Conservation (phyloP, 163 green algal species). For the Scenedesmus sp. region DNA sequence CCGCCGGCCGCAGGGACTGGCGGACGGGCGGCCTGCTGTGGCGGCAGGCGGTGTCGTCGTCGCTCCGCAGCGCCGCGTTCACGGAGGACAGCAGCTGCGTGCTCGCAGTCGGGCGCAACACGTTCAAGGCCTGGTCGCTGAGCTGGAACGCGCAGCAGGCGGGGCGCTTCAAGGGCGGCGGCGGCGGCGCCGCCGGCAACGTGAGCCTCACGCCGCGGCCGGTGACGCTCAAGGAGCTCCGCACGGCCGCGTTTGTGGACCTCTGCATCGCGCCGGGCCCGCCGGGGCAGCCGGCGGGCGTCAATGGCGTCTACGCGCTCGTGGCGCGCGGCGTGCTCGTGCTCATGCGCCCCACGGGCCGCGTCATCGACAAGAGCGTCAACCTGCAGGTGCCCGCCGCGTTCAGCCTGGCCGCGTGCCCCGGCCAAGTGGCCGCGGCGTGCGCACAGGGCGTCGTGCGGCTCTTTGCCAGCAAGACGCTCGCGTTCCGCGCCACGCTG, state of each 20-base stretch:
- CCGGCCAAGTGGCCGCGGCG: constrained; percentile 53
- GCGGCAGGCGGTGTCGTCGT: constrained; percentile 22
- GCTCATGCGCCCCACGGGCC: constrained; percentile 42
- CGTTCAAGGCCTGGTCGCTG: constrained; percentile 54
- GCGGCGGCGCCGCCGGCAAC: not conserved
- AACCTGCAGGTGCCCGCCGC: constrained; percentile 56
- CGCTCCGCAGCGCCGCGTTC: constrained; percentile 42
- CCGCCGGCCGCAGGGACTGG: constrained; percentile 64
- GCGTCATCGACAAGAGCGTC: constrained; percentile 51
- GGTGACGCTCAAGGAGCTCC: constrained; percentile 48
- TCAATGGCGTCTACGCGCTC: constrained; percentile 54
- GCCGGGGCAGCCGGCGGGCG: constrained; percentile 10
- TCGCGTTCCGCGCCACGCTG: constrained; percentile 59
- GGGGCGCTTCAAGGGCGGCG: not conserved
- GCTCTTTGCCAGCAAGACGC: constrained; percentile 51
- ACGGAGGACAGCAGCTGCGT: constrained; percentile 53
- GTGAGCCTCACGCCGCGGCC: constrained; percentile 37
- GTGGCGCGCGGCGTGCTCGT: constrained; percentile 48
- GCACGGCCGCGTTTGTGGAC: constrained; percentile 45
- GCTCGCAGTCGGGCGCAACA: constrained; percentile 49
- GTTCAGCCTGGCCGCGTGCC: constrained; percentile 50
- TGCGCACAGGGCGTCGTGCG: constrained; percentile 62
- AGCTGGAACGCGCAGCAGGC: not conserved
- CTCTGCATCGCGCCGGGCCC: constrained; percentile 23
- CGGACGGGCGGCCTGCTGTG: constrained; percentile 42